Evolutionary conservation across 768 basidiomycete species (phyloP), one percentile per base, ranked within the genome.

Genomic region (Tulasnella sp.): DNA sequence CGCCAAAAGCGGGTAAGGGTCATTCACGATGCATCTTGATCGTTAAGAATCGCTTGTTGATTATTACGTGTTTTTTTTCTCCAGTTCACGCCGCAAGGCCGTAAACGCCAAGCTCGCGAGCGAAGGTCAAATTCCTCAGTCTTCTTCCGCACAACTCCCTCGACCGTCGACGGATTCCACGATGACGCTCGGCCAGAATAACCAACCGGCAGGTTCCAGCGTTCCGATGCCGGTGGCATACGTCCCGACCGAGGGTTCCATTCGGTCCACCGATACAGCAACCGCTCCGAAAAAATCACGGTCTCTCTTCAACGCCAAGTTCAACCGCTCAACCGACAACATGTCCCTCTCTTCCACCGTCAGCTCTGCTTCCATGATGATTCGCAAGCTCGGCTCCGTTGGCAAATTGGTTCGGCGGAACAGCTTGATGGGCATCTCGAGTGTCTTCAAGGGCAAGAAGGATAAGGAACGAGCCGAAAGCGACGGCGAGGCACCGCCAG

Each of bases 331-430:
- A 76, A 96, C 94, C 61, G 96, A 97, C 84, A 98, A 97, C 84
- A 97, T 99, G 80, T 98, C 96, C 37, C 89, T 99, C 51, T 93
- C 92, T 26, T 96, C 94, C 10, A 98, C 97, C 69, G 96, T 98
- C 81, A 94, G 92, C 80, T 94, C 93, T 73, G 97, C 97, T 29
- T 95, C 93, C 67, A 92, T 98, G 83, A 97, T 99, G 89, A 96
- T 98, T 82, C 90, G 96, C 81, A 99, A 98, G 86, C 90, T 99
- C 70, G 93, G 96, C 3, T 91, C 91, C 51, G 91, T 98, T 85
- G 94, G 94, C 42, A 94, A 93, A 84, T 88, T 98, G 20, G 94
- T 95, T 11, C 86, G 95, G 73, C 88, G 95, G 67, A 97, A 96
- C 83, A 95, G 93, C 48, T 85, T 98, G 55, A 92, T 93, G 75